Conservation (phyloP, 139 green algal species). For the Pseudopediastrum boryanum region DNA sequence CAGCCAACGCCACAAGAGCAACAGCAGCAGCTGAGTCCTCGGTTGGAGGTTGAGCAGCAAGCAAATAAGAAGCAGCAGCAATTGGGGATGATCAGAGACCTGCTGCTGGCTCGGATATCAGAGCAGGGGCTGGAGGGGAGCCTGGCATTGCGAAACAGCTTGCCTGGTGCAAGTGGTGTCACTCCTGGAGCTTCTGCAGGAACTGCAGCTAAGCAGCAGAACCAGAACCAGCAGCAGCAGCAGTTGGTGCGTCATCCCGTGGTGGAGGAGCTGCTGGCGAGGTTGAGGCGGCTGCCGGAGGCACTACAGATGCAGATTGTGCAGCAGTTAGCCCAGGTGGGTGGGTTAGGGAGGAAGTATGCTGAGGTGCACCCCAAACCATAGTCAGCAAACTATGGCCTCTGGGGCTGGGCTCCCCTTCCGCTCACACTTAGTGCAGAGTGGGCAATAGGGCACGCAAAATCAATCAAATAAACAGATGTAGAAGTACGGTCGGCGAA, state of each 20-base stretch:
- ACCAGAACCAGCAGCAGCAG: slow-evolving; percentile 2
- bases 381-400: too few species aligned
- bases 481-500: too few species aligned
- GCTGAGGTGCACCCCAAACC: too few species aligned
- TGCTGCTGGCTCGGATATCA: too few species aligned
- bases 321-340: slow-evolving; percentile 14
- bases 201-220: background rate
- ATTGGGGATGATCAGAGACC: too few species aligned
- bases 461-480: too few species aligned
- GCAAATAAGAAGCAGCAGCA: too few species aligned
- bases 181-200: background rate
- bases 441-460: too few species aligned
- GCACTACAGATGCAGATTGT: slow-evolving; percentile 1
- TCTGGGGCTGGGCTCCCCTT: too few species aligned
- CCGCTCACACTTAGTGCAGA: too few species aligned
- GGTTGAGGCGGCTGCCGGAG: slow-evolving; percentile 15
- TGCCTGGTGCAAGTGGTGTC: background rate
- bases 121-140: too few species aligned
- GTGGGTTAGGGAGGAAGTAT: background rate
- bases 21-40: background rate
- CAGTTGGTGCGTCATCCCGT: background rate
- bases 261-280: background rate
- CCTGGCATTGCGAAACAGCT: background rate
- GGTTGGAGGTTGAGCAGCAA: too few species aligned
- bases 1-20: slow-evolving; percentile 1